Conservation (phyloP, 352 stramenopile genomes). For the Phytopythium ostracodes region DNA sequence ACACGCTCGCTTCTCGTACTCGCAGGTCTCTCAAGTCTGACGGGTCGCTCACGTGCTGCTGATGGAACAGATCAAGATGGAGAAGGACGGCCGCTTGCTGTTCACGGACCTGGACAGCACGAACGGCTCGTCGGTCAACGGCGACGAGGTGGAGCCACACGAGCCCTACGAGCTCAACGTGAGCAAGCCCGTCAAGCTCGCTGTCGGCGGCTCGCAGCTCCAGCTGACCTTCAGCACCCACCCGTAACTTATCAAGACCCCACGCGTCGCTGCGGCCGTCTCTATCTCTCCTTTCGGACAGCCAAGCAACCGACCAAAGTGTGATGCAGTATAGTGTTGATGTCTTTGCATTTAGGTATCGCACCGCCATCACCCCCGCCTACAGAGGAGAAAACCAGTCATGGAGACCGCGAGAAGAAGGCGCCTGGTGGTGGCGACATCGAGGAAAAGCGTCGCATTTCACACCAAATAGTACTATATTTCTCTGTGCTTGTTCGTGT, state of each 20-base stretch:
- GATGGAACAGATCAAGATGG: constrained; percentile 49
- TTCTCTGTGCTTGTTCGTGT: constrained; percentile 4
- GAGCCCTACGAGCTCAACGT: constrained; percentile 42
- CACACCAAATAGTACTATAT: constrained; percentile 47
- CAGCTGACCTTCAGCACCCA: constrained; percentile 50
- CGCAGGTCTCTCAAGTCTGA: too few species aligned
- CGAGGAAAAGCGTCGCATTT: neutral
- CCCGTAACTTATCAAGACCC: constrained; percentile 14
- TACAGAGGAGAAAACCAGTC: neutral
- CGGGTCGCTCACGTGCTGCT: neutral
- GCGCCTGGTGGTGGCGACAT: too few species aligned
- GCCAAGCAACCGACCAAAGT: neutral
- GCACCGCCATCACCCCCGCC: too few species aligned
- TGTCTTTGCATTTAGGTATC: too few species aligned
- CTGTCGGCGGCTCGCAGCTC: constrained; percentile 49
- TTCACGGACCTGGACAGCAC: constrained; percentile 82
- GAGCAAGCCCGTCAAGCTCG: constrained; percentile 40
- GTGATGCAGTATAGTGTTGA: neutral
- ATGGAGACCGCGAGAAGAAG: neutral
- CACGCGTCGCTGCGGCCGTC: neutral
- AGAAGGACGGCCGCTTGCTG: constrained; percentile 50
- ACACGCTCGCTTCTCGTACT: too few species aligned
- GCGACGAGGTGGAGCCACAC: constrained; percentile 37
- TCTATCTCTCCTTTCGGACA: neutral
- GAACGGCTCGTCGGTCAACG: constrained; percentile 73